phyloP scores from a whole-genome alignment of 2,329 filamentous ascomycete species.

The Ilyonectria sp. region DNA sequence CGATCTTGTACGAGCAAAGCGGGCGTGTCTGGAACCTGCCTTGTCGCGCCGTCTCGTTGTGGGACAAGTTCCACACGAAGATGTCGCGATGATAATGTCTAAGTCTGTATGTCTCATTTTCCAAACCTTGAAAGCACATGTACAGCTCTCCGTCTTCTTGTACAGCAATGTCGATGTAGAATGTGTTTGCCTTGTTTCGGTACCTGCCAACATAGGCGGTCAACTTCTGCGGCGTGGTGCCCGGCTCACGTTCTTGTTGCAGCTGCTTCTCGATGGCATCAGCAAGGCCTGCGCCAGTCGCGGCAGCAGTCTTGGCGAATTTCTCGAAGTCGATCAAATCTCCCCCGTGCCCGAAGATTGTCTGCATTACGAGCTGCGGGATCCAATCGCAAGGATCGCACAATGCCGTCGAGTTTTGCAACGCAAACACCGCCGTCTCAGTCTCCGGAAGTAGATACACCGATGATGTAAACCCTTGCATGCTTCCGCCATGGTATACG shows the following conservation, averaged over 20 bases:
- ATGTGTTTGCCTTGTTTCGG: neutral
- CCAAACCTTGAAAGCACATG: neutral
- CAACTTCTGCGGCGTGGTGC: neutral
- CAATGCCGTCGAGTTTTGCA: conserved; percentile 6
- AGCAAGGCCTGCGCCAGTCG: neutral
- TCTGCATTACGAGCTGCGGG: conserved; percentile 4
- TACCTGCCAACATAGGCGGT: neutral
- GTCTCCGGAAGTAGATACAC: conserved; percentile 7
- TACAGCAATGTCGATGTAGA: conserved; percentile 1
- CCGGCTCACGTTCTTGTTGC: neutral
- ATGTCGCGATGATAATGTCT: neutral
- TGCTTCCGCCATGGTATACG: conserved; percentile 9
- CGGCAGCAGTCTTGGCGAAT: neutral
- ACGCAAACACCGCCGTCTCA: neutral
- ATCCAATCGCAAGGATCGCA: conserved; percentile 8
- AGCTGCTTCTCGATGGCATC: neutral
- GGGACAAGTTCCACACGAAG: conserved; percentile 3
- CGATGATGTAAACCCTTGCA: conserved; percentile 3
- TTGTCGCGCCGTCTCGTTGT: conserved; percentile 8
- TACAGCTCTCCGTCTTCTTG: neutral
- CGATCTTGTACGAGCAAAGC: neutral
- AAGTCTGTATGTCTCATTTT: conserved; percentile 4
- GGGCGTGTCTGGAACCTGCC: neutral
- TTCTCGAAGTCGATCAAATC: neutral
- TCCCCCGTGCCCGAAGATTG: neutral